Conservation (phyloP, 257 asterid species). For the Nemophila menziesii region DNA sequence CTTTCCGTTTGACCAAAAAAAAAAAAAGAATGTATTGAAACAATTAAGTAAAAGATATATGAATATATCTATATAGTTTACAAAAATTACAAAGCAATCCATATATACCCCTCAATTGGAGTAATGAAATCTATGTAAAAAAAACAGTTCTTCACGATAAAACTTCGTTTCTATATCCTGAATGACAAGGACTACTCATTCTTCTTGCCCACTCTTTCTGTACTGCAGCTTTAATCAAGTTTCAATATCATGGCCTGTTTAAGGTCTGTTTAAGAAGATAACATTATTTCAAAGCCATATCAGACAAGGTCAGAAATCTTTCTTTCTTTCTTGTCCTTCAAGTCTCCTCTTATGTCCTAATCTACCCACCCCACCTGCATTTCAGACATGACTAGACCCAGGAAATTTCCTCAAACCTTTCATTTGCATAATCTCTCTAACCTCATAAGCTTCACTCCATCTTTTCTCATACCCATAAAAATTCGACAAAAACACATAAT, state of each 20-base stretch:
- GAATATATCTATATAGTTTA: too few species aligned
- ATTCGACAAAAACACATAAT: constrained; percentile 40
- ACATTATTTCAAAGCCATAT: neutral
- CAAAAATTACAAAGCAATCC: neutral
- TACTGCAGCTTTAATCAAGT: neutral
- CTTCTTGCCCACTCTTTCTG: neutral
- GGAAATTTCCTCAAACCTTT: constrained; percentile 34
- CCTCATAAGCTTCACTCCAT: constrained; percentile 33
- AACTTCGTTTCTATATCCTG: neutral
- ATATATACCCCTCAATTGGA: neutral
- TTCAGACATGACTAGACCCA: constrained; percentile 21
- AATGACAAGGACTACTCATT: neutral
- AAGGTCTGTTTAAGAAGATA: neutral
- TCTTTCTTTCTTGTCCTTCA: neutral
- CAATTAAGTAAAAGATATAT: too few species aligned
- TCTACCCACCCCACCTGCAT: neutral
- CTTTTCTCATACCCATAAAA: constrained; percentile 31
- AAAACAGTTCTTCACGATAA: neutral
- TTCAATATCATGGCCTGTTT: too few species aligned
- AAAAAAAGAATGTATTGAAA: too few species aligned
- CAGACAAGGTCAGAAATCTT: neutral
- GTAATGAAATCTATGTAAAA: neutral
- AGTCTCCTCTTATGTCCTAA: neutral
- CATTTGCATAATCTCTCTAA: constrained; percentile 30
- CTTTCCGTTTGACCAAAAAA: too few species aligned